phyloP scores from a whole-genome alignment of 257 asterid species.

The Verbena officinalis region DNA sequence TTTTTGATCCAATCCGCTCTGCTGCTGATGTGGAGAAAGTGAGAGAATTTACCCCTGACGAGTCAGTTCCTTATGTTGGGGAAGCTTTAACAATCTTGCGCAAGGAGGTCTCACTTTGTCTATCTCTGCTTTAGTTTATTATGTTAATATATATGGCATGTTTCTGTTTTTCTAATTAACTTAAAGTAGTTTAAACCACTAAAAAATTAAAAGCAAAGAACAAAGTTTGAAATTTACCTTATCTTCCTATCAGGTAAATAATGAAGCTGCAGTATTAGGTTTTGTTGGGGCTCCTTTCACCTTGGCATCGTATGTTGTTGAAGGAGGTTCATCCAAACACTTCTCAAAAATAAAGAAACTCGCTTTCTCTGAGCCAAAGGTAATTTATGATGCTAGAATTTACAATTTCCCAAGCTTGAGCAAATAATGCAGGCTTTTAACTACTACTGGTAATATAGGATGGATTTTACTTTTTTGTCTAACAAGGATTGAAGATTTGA shows the following conservation, averaged over 20 bases:
- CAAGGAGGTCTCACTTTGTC: constrained; percentile 65
- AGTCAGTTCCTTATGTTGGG: constrained; percentile 95
- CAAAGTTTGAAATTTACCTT: neutral
- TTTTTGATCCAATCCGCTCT: constrained; percentile 72
- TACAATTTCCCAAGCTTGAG: neutral
- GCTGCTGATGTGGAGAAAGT: constrained; percentile 84
- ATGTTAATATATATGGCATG: neutral
- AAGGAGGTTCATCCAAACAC: constrained; percentile 99
- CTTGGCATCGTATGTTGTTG: constrained; percentile 90
- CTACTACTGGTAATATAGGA: neutral
- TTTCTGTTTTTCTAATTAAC: neutral
- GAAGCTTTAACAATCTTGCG: constrained; percentile 90
- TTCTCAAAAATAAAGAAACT: constrained; percentile 85
- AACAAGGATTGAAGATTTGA: neutral
- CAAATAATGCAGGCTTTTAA: neutral
- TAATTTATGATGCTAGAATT: constrained; percentile 28
- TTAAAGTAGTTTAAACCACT: neutral
- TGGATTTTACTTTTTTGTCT: neutral
- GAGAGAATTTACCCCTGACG: constrained; percentile 82
- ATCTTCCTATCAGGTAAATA: constrained; percentile 58
- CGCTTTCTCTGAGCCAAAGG: constrained; percentile 97
- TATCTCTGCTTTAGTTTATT: neutral
- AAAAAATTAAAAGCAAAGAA: neutral
- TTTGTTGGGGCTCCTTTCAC: constrained; percentile 99
- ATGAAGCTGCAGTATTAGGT: constrained; percentile 98